Evolutionary conservation across 805 yeast species (phyloP).

Genomic region (Kazachstania viticola): DNA sequence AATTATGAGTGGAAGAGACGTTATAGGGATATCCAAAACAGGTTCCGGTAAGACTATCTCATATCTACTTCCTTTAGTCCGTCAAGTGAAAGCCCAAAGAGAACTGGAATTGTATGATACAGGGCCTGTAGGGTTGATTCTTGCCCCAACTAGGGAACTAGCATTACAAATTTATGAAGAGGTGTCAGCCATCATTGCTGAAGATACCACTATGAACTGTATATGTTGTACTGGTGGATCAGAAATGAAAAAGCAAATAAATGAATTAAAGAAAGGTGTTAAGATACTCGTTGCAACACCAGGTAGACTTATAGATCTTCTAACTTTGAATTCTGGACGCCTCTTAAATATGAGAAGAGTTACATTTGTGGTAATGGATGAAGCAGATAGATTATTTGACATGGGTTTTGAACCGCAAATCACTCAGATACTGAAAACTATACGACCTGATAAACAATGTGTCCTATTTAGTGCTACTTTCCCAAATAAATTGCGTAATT

Average conservation of each 20-base stretch:
- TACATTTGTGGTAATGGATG: constrained; percentile 83
- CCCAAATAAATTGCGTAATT: constrained; percentile 62
- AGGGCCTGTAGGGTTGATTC: constrained; percentile 68
- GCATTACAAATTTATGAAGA: constrained; percentile 76
- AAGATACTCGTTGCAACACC: constrained; percentile 89
- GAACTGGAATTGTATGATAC: constrained; percentile 36
- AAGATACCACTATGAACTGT: constrained; percentile 33
- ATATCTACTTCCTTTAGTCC: constrained; percentile 68
- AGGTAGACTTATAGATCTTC: constrained; percentile 80
- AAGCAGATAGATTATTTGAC: constrained; percentile 94
- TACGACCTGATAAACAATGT: constrained; percentile 80
- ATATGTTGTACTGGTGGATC: constrained; percentile 90
- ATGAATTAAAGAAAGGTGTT: constrained; percentile 63
- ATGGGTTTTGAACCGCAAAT: constrained; percentile 97
- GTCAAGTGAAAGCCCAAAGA: constrained; percentile 72
- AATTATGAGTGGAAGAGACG: constrained; percentile 79
- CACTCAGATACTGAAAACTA: constrained; percentile 58
- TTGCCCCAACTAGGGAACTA: constrained; percentile 89
- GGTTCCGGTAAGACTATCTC: constrained; percentile 95
- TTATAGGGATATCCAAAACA: constrained; percentile 90
- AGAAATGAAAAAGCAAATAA: constrained; percentile 69
- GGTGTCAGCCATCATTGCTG: constrained; percentile 39
- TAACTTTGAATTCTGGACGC: constrained; percentile 74
- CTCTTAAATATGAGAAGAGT: constrained; percentile 51
- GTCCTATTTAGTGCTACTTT: constrained; percentile 92